Base-by-base conservation (phyloP, 2,329 filamentous ascomycete species). In the Colletotrichum spinosum region DNA sequence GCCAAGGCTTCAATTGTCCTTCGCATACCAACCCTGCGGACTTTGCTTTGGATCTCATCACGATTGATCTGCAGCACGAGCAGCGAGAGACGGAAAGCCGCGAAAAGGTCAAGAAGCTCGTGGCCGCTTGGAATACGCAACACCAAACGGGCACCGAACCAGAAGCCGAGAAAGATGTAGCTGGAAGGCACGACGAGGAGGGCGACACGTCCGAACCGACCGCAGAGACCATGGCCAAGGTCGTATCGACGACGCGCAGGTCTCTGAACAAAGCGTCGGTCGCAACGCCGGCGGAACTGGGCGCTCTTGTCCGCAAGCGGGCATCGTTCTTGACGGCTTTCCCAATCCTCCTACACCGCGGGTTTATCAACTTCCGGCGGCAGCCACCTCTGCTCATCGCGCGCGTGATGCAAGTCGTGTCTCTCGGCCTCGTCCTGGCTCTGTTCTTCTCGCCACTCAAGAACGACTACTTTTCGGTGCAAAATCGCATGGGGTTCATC, bases 41-140 rank as follows among this genome's bases (percentile, higher is more conserved):
- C 73, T 94, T 92, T 73, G 90, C 90, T 0, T 82, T 94, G 8
- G 91, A 94, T 70, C 82, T 93, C 54, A 92, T 94, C 55, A 94
- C 91, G 0, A 86, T 94, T 33, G 90, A 94, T 70, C 79, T 94
- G 0, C 91, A 93, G 67, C 84, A 90, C 45, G 87, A 85, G 38
- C 78, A 82, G 1, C 81, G 85, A 17, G 91, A 94, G 73, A 82
- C 81, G 1, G 82, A 86, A 48, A 92, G 86, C 55, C 83, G 90
- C 10, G 82, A 84, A 38, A 87, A 87, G 55, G 91, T 93, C 0
- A 81, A 83, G 45, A 79, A 75, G 4, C 78, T 94, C 2, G 88
- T 93, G 35, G 78, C 84, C 1, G 80, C 80, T 0, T 93, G 91
- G 90, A 72, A 69, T 11, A 65, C 55, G 15, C 50, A 71, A 9